Base-by-base conservation (phyloP, 768 basidiomycete genomes). In the Hortiboletus campestris region DNA sequence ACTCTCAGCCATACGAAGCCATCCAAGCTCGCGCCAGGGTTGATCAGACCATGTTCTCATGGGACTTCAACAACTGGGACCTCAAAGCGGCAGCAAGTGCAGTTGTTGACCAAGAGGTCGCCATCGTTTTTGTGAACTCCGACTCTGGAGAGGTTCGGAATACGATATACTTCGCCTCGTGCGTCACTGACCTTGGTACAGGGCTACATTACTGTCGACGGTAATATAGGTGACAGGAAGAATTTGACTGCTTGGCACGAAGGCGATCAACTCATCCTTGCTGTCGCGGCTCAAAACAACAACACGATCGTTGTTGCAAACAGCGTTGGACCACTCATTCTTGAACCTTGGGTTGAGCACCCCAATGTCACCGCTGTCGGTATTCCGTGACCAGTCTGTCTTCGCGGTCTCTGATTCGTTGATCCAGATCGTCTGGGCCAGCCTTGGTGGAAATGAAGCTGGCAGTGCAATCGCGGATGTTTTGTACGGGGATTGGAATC, bases 281-380 rank as follows among this genome's bases (percentile, higher is more conserved):
- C 76, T 0, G 85, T 88, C 4, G 91, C 93, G 0, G 76, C 81
- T 6, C 79, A 82, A 0, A 86, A 85, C 70, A 81, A 75, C 58
- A 91, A 91, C 68, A 91, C 89, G 6, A 80, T 94, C 50, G 94
- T 92, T 25, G 81, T 95, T 16, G 74, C 89, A 2, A 86, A 93
- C 70, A 84, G 84, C 9, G 88, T 91, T 32, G 92, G 92, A 4
- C 85, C 88, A 0, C 80, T 89, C 3, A 71, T 77, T 45, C 65
- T 82, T n/a, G 81, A 93, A 70, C 65, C 77, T 9, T 94, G 91
- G 90, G 84, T 84, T 28, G 77, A 80, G 13, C 80, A 94, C 57
- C 84, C 89, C 2, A 94, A 94, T 57, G 80, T 85, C 60, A 84
- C 84, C 6, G 84, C 76, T 2, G 81, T 85, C n/a, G 63, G 84